These are phyloP conservation scores for Chlorella sp. DNA, from an alignment of 139 green algal species.

Conservation along the genomic window DNA sequence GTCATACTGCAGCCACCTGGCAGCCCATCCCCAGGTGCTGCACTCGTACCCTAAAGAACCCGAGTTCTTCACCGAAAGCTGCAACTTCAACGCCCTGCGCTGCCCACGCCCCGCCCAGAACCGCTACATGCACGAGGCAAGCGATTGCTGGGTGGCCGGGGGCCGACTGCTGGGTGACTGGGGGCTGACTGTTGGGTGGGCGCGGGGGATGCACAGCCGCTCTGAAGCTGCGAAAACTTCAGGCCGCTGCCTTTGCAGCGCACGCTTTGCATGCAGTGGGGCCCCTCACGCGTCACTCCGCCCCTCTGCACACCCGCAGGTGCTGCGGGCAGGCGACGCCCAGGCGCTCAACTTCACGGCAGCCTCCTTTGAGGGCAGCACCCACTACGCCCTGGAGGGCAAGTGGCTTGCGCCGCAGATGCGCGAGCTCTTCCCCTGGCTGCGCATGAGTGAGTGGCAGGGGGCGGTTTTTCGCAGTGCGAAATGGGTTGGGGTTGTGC, in stretches of 20 bases:
- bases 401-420: constrained; percentile 24
- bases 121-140: constrained; percentile 11
- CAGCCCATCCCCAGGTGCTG: background rate
- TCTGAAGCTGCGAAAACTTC: too few relatives aligned
- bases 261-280: too few relatives aligned
- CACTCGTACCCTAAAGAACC: background rate
- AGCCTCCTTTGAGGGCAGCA: constrained; percentile 22
- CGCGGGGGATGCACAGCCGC: too few relatives aligned
- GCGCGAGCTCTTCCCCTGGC: constrained; percentile 6
- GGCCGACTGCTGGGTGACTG: too few relatives aligned
- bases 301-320: background rate
- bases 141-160: background rate
- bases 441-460: background rate
- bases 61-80: constrained; percentile 12
- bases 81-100: constrained; percentile 17
- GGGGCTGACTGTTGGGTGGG: too few relatives aligned
- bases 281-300: too few relatives aligned
- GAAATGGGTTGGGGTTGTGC: background rate
- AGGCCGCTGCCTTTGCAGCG: too few relatives aligned
- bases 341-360: background rate
- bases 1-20: background rate
- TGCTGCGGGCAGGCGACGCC: background rate
- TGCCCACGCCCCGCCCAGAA: background rate
- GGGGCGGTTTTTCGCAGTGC: background rate
- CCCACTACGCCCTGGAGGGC: constrained; percentile 24